Evolutionary conservation across 768 basidiomycete genomes (phyloP).

Genomic region (Roridomyces roridus): DNA sequence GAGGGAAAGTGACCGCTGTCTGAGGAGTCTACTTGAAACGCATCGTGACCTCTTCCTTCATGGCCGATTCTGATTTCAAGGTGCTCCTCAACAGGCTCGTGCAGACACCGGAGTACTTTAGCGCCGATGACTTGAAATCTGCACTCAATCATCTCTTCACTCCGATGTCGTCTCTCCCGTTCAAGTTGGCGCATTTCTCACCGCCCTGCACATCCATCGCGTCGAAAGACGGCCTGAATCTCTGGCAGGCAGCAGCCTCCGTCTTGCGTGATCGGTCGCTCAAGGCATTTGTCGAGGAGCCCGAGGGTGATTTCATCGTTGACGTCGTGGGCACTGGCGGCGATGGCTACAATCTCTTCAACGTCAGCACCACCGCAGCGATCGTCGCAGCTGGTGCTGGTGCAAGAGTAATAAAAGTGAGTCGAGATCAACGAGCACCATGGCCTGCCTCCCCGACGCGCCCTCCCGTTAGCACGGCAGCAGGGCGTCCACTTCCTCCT

Average conservation of each 20-base stretch:
- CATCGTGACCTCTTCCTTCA: too few species aligned
- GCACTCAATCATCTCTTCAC: constrained; percentile 80
- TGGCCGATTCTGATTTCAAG: constrained; percentile 57
- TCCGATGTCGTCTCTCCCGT: constrained; percentile 67
- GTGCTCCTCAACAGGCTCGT: constrained; percentile 78
- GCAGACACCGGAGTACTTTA: constrained; percentile 83
- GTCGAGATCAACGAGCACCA: constrained; percentile 24
- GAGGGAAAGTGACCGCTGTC: too few species aligned
- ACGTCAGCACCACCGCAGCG: constrained; percentile 94
- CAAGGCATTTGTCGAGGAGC: constrained; percentile 62
- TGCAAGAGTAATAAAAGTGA: constrained; percentile 89
- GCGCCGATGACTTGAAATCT: constrained; percentile 69
- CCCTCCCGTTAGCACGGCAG: constrained; percentile 81
- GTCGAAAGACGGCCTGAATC: constrained; percentile 79
- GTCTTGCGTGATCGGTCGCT: constrained; percentile 75
- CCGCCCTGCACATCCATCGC: constrained; percentile 81
- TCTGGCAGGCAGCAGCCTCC: constrained; percentile 78
- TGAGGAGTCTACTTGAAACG: too few species aligned
- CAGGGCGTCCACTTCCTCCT: constrained; percentile 90
- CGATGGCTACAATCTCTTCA: constrained; percentile 95
- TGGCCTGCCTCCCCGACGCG: constrained; percentile 15
- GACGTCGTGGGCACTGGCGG: constrained; percentile 95
- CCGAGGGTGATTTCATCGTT: constrained; percentile 73
- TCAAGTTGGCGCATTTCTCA: constrained; percentile 90
- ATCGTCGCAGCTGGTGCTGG: constrained; percentile 96